Conservation (phyloP, 805 yeast genomes). For the Suhomyces xylopsoci region DNA sequence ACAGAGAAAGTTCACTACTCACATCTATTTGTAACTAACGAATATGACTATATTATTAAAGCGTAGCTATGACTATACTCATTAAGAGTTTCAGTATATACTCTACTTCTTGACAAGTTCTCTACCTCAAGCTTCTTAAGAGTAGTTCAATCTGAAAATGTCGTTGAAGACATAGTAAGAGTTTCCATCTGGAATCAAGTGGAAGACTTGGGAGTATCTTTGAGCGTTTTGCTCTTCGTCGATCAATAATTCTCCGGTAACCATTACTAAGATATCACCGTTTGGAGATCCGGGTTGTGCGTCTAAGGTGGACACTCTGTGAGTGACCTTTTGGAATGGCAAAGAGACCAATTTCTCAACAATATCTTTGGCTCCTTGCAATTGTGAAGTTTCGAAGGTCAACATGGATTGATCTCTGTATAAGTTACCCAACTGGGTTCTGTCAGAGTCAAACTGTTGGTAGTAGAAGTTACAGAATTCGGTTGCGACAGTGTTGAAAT, state of each 20-base stretch:
- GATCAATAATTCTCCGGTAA: slow-evolving; percentile 88
- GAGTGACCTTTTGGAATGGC: slow-evolving; percentile 91
- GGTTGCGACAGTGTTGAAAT: slow-evolving; percentile 48
- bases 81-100: background rate
- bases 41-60: background rate
- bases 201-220: slow-evolving; percentile 96
- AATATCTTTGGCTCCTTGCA: slow-evolving; percentile 90
- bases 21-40: background rate
- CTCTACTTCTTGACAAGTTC: slow-evolving; percentile 19
- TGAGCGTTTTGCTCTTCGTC: slow-evolving; percentile 96
- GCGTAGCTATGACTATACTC: background rate
- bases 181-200: slow-evolving; percentile 86
- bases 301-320: slow-evolving; percentile 90
- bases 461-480: slow-evolving; percentile 95
- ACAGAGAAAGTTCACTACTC: background rate
- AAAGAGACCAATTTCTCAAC: slow-evolving; percentile 87
- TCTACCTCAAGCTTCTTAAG: slow-evolving; percentile 23
- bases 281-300: slow-evolving; percentile 96
- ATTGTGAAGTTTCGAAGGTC: slow-evolving; percentile 91
- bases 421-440: slow-evolving; percentile 86
- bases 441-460: slow-evolving; percentile 90
- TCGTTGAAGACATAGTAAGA: slow-evolving; percentile 95
- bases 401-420: slow-evolving; percentile 97
- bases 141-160: slow-evolving; percentile 91
- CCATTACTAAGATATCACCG: slow-evolving; percentile 94